Evolutionary conservation across 2,329 filamentous ascomycete genomes (phyloP).

Genomic region (Nemania sp.): DNA sequence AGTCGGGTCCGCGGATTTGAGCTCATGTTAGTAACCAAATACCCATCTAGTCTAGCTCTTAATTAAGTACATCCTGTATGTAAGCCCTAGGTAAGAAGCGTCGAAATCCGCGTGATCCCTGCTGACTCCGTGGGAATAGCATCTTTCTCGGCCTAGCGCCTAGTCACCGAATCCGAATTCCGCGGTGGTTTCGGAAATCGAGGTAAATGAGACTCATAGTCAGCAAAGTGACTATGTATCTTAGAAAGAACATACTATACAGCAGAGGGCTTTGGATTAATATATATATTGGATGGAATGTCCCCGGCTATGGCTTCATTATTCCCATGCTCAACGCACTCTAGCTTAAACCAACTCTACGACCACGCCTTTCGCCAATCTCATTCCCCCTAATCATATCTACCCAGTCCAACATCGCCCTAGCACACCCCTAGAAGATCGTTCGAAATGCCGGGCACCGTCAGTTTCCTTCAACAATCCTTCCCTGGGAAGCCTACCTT

Average conservation of each 20-base stretch:
- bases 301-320: not conserved
- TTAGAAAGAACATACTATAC: not conserved
- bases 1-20: not conserved
- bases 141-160: too few species aligned
- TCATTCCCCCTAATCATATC: not conserved
- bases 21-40: too few species aligned
- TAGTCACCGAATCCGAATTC: constrained; percentile 5
- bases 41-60: too few species aligned
- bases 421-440: not conserved
- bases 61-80: too few species aligned
- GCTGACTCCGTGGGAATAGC: not conserved
- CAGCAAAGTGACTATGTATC: too few species aligned
- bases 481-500: constrained; percentile 25
- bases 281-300: not conserved
- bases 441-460: constrained; percentile 15
- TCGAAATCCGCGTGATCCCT: not conserved
- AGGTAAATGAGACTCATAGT: not conserved
- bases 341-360: not conserved
- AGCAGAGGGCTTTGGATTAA: not conserved
- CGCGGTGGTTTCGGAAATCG: constrained; percentile 3
- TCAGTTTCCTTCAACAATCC: constrained; percentile 19
- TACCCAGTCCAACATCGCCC: not conserved
- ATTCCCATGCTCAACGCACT: not conserved
- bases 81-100: too few species aligned
- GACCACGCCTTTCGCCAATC: not conserved